phyloP scores from a whole-genome alignment of 192 early-diverging fungal species.

The Mortierella alpina region DNA sequence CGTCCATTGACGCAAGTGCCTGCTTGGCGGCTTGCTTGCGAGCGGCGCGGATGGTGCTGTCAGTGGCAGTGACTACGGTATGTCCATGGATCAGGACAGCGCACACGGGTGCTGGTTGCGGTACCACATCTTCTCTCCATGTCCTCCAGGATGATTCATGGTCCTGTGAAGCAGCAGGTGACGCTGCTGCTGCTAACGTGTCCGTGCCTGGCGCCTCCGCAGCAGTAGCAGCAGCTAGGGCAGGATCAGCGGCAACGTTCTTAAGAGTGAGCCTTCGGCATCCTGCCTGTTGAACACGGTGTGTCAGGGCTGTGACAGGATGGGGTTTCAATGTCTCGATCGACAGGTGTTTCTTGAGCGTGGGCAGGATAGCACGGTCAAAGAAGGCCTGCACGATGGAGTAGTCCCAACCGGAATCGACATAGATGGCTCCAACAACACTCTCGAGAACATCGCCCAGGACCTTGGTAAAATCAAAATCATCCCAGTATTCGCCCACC shows the following conservation, averaged over 20 bases:
- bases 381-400: constrained; percentile 13
- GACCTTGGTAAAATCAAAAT: constrained; percentile 85
- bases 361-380: constrained; percentile 49
- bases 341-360: constrained; percentile 56
- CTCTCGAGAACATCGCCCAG: constrained; percentile 89
- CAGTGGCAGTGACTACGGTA: background rate
- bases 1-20: constrained; percentile 31
- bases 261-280: constrained; percentile 54
- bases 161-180: background rate
- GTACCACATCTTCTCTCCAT: background rate
- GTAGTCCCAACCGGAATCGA: constrained; percentile 76
- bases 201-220: background rate
- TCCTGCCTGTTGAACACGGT: constrained; percentile 53
- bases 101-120: background rate
- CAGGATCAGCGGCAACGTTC: constrained; percentile 27
- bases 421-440: constrained; percentile 84
- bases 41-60: constrained; percentile 31
- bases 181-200: too few species aligned
- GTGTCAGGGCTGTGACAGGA: constrained; percentile 54
- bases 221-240: background rate
- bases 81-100: constrained; percentile 14
- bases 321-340: constrained; percentile 58
- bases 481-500: constrained; percentile 77
- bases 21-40: constrained; percentile 48
- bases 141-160: background rate